Percentiles rank a stretch among this genome's conserved stretches.
Evolutionary conservation across 2,329 filamentous ascomycete genomes (phyloP).

Genomic region (Nectriaceae sp.): DNA sequence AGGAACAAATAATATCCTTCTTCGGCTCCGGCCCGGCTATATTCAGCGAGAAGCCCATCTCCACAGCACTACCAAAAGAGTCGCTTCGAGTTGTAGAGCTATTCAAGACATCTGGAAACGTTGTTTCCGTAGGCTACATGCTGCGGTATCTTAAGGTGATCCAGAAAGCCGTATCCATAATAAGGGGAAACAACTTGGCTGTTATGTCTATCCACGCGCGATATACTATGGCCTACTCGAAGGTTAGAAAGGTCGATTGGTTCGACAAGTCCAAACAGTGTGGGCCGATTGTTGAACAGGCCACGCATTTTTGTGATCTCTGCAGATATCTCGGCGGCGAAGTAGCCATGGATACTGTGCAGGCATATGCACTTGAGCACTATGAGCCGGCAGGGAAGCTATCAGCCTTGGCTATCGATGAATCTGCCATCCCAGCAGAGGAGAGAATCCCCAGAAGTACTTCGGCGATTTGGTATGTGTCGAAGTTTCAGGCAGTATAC

Average conservation of each 20-base stretch:
- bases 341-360: neutral
- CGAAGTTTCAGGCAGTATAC: no score
- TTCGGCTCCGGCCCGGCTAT: neutral
- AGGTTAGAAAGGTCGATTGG: neutral
- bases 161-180: neutral
- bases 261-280: neutral
- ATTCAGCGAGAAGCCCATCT: neutral
- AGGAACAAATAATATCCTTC: neutral
- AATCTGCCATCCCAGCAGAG: neutral
- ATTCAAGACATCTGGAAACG: neutral
- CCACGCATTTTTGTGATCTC: neutral
- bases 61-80: neutral
- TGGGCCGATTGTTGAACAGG: neutral
- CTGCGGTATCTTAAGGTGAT: neutral
- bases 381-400: neutral
- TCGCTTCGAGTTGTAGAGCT: neutral
- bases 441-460: neutral
- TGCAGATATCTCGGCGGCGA: neutral
- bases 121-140: neutral
- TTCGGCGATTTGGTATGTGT: neutral
- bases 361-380: neutral
- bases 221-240: neutral
- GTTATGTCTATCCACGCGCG: neutral
- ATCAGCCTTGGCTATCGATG: neutral
- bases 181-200: neutral